Base-by-base conservation (phyloP, 1,284 basidiomycete species). In the Heterobasidion annosum region DNA sequence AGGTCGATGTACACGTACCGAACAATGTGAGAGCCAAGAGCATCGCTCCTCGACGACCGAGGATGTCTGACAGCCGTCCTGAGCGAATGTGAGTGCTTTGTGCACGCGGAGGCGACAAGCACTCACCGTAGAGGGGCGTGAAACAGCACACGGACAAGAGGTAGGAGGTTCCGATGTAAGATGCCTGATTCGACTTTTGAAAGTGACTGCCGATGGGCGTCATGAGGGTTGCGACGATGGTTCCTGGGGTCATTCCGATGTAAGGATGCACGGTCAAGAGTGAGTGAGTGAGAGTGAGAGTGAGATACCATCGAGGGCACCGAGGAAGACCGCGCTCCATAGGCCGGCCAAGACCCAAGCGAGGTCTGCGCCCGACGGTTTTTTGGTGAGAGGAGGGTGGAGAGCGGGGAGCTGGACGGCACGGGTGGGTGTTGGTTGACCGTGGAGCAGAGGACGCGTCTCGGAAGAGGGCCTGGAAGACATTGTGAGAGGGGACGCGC, bases 131-230 rank as follows among this genome's bases (percentile, higher is more conserved):
- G 61, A 94, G 73, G 55, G 91, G 91, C 16, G 91, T 93, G 65
- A 94, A 93, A 70, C 91, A 93, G 67, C 89, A 95, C 49, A 94
- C 85, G 44, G 89, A 91, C 49, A 95, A 74, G 58, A 95, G 75
- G 71, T 93, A 93, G 3, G 91, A 82, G 9, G 91, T 92, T 33
- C 91, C 92, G 54, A 95, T 84, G 72, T 94, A 94, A 2, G 88
- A 89, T 2, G 90, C 81, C 59, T 88, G 82, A 70, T 88, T 79
- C 60, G 87, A 79, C 72, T 90, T 79, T 69, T 82, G 76, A 69
- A 90, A 90, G 65, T 86, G 77, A 63, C 84, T 88, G 50, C 88
- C 88, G 62, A 91, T 90, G 52, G 88, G 85, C 19, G 84, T 79
- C 55, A 89, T 70, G 48, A 92, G 76, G 0, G 89, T 91, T 34